Evolutionary conservation across 1,284 basidiomycete genomes (phyloP), one percentile per base, ranked within the genome.

Genomic region (Apiotrichum siamense): DNA sequence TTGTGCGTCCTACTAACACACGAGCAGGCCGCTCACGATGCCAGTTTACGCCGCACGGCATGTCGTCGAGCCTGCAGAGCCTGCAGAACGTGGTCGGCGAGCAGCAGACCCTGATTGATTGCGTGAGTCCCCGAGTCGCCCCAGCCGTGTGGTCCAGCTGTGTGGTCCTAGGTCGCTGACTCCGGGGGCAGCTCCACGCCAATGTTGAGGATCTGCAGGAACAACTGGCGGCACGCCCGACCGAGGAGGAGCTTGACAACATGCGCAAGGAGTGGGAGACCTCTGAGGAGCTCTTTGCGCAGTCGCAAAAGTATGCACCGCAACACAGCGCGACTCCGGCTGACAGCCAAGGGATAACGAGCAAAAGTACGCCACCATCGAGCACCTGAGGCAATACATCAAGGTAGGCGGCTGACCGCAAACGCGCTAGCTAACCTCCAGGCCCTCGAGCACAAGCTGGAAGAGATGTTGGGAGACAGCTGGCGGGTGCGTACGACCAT

Each of bases 291-390:
- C 55, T 69, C 17, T 57, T 69, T 20, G 55, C 49, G 7, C 42
- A 54, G 29, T 65, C 63, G 4, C 67, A 69, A 40, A 61, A 55
- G 67, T 66, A 18, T 37, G 62, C 26, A 2, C 10, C 1, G 6
- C 1, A 15, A 9, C 29, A n/a, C 7, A 3, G 18, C 13, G 1
- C 21, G 13, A 21, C 3, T 3, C 10, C 10, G 3, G n/a, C 48
- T 51, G 27, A 43, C 48, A 25, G 39, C 18, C 4, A 31, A 70
- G 68, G 25, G 66, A 66, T 49, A 68, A 70, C 35, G 63, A 67
- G 49, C 47, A 56, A 18, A 68, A 70, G 36, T 62, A 66, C 45
- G 50, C 49, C 7, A 55, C 53, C 9, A 60, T 60, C n/a, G 68
- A 70, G 47, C 43, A 45, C n/a, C 49, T 62, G 43, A 63, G 59